Conservation (phyloP, 1,139 yeast genomes). For the Zygosaccharomyces sapae region DNA sequence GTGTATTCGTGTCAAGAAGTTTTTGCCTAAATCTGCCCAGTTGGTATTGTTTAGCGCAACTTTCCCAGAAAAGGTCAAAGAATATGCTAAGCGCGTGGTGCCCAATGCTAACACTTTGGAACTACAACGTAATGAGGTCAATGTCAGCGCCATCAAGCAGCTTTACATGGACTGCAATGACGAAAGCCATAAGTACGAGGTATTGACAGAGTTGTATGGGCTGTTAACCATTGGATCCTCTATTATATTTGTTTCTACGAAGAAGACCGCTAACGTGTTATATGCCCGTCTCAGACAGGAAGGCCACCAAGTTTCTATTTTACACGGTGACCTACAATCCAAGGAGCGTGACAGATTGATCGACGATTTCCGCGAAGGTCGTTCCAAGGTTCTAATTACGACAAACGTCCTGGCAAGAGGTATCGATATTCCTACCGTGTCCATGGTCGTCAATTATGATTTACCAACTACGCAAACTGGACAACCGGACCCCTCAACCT, state of each 20-base stretch:
- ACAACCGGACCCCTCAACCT: constrained; percentile 90
- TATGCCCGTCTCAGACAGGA: constrained; percentile 69
- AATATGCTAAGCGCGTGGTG: constrained; percentile 76
- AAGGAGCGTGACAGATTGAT: constrained; percentile 81
- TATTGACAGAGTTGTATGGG: constrained; percentile 79
- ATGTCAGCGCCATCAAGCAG: constrained; percentile 91
- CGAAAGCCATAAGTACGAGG: constrained; percentile 72
- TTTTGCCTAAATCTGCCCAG: constrained; percentile 65
- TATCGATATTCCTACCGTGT: constrained; percentile 92
- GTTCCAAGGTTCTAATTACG: constrained; percentile 88
- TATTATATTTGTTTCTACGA: constrained; percentile 79
- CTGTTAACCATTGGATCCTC: constrained; percentile 92
- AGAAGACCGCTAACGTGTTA: constrained; percentile 72
- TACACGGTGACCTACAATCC: constrained; percentile 74
- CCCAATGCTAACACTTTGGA: constrained; percentile 90
- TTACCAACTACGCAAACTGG: constrained; percentile 54
- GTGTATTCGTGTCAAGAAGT: constrained; percentile 73
- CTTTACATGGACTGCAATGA: constrained; percentile 90
- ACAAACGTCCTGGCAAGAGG: constrained; percentile 97
- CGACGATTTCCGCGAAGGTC: constrained; percentile 90
- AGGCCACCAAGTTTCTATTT: constrained; percentile 83
- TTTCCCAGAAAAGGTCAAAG: constrained; percentile 79
- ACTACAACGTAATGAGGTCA: constrained; percentile 86
- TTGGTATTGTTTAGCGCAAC: constrained; percentile 91
- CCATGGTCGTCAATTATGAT: constrained; percentile 97